Conservation (phyloP, 2,329 filamentous ascomycete species). For the Colletotrichum cordylinicola region DNA sequence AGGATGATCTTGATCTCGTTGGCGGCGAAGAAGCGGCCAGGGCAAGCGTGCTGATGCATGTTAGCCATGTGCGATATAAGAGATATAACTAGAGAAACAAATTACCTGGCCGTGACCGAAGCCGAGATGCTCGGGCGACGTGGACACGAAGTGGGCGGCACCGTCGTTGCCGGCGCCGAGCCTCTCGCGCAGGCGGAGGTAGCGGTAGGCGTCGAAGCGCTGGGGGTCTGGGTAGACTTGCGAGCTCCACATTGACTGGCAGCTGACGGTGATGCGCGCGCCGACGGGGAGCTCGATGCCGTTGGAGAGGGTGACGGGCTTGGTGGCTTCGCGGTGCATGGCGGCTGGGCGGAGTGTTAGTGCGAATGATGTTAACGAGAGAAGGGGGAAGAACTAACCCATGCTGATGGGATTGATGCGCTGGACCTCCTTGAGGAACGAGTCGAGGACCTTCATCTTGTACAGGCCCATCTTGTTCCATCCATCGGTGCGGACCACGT, state of each 20-base stretch:
- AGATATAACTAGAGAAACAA: neutral
- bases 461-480: slow-evolving; percentile 16
- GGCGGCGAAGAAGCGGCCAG: slow-evolving; percentile 42
- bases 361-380: rapidly evolving
- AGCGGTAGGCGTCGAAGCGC: slow-evolving; percentile 13
- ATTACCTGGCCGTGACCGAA: slow-evolving; percentile 39
- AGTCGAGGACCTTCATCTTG: slow-evolving; percentile 18
- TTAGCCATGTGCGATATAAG: neutral
- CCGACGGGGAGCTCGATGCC: slow-evolving; percentile 15
- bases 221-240: slow-evolving; percentile 4
- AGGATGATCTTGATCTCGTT: slow-evolving; percentile 42
- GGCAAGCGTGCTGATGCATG: slow-evolving; percentile 37
- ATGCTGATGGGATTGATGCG: slow-evolving; percentile 10
- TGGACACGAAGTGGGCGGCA: slow-evolving; percentile 34
- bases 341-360: neutral
- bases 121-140: slow-evolving; percentile 28
- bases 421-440: slow-evolving; percentile 15
- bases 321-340: slow-evolving; percentile 15
- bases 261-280: slow-evolving; percentile 10
- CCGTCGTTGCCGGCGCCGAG: slow-evolving; percentile 19
- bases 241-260: slow-evolving; percentile 3
- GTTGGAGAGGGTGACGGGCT: slow-evolving; percentile 15
- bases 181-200: slow-evolving; percentile 13
- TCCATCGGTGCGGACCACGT: slow-evolving; percentile 24
- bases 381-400: neutral